A percentile compares a stretch with the other conserved stretches of the same genome.
Evolutionary conservation across 2,329 filamentous ascomycete genomes (phyloP).

Genomic region (Calonectria pseudoturangicola): DNA sequence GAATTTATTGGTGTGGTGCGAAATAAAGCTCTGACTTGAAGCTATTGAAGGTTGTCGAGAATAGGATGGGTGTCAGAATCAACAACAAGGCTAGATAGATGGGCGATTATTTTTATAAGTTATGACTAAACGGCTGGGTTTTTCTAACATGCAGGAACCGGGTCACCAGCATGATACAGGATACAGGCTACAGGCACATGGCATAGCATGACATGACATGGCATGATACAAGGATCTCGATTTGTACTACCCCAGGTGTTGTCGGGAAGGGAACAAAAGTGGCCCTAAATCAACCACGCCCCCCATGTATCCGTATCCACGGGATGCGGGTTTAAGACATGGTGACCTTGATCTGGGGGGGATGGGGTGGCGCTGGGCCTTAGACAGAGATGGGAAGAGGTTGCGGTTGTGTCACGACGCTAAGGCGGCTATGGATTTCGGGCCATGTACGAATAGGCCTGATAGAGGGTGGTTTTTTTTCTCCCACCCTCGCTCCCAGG

Average conservation of each 20-base stretch:
- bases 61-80: not conserved
- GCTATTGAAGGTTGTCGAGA: not conserved
- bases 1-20: not conserved
- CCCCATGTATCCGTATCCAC: conserved; percentile 36
- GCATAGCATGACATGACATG: conserved; percentile 3
- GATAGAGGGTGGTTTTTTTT: conserved; percentile 22
- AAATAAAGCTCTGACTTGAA: not conserved
- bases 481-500: not conserved
- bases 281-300: conserved; percentile 24
- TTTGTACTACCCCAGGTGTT: conserved; percentile 20
- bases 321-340: conserved; percentile 49
- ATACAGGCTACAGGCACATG: conserved; percentile 26
- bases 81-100: not conserved
- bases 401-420: conserved; percentile 53
- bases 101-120: not conserved
- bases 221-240: conserved; percentile 30
- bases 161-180: conserved; percentile 7
- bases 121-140: not conserved
- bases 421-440: conserved; percentile 46
- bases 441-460: conserved; percentile 39
- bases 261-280: conserved; percentile 14
- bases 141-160: conserved; percentile 15
- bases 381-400: conserved; percentile 44
- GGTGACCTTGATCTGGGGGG: conserved; percentile 43
- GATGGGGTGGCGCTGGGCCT: conserved; percentile 48